These are phyloP conservation scores for Hemileccinum rubropunctum DNA, from an alignment of 768 basidiomycete species.

Conservation along the genomic window DNA sequence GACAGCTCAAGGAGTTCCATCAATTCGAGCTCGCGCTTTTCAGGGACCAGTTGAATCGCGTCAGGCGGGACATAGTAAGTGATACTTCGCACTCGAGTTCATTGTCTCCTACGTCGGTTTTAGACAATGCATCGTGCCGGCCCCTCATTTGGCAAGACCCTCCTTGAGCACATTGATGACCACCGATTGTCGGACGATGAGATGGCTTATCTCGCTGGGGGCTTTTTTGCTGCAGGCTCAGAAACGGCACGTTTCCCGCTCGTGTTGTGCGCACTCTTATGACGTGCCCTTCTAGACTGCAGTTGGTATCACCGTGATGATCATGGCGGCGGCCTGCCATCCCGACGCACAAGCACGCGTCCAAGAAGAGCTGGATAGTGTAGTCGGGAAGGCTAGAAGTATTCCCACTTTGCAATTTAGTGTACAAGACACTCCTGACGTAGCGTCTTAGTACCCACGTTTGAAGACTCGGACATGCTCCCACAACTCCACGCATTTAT, in stretches of 20 bases:
- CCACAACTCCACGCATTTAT: conserved; percentile 40
- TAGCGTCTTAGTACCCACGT: conserved; percentile 34
- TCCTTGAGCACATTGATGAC: conserved; percentile 54
- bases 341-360: conserved; percentile 50
- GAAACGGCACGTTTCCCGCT: conserved; percentile 42
- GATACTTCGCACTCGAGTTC: background rate
- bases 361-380: conserved; percentile 52
- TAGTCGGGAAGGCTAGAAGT: conserved; percentile 44
- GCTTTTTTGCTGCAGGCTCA: conserved; percentile 64
- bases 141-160: conserved; percentile 53
- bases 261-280: too few relatives aligned
- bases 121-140: conserved; percentile 24
- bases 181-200: conserved; percentile 56
- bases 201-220: conserved; percentile 59
- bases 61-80: conserved; percentile 43
- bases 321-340: conserved; percentile 56
- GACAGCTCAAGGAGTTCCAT: too few relatives aligned
- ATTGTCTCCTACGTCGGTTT: background rate
- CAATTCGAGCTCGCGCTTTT: conserved; percentile 49
- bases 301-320: conserved; percentile 50
- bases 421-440: too few relatives aligned
- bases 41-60: conserved; percentile 47
- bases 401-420: background rate
- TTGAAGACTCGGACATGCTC: conserved; percentile 35
- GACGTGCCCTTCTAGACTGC: conserved; percentile 38